phyloP scores from a whole-genome alignment of 768 basidiomycete genomes.

The Russula ochroleuca region DNA sequence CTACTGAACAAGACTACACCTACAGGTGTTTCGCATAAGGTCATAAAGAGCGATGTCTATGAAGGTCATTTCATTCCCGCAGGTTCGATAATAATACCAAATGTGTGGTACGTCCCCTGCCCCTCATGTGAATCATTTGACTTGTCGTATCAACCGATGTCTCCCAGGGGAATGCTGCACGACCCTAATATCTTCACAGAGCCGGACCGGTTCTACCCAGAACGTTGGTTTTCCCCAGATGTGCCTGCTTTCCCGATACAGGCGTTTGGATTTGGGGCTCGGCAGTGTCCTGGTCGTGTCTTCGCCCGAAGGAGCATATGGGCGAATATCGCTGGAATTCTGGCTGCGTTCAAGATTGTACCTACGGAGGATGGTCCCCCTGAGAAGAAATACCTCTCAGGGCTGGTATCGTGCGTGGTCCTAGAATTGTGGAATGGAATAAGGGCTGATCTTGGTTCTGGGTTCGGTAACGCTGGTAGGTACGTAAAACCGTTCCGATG shows the following conservation, averaged over 20 bases:
- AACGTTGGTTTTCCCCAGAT: not conserved
- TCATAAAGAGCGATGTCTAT: not conserved
- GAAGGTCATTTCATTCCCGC: not conserved
- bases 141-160: not conserved
- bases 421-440: not conserved
- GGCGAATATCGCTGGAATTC: not conserved
- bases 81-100: not conserved
- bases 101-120: not conserved
- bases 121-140: not conserved
- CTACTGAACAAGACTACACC: not conserved
- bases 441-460: not conserved
- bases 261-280: not conserved
- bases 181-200: conserved; percentile 1
- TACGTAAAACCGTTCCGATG: not conserved
- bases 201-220: not conserved
- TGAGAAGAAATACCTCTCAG: not conserved
- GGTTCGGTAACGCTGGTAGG: not conserved
- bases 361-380: not conserved
- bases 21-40: not conserved
- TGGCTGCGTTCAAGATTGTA: not conserved
- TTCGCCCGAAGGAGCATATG: not conserved
- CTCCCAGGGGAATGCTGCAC: conserved; percentile 1
- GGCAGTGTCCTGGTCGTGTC: not conserved
- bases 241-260: not conserved
- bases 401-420: not conserved